Evolutionary conservation across 495 filamentous ascomycete species (phyloP).

Genomic region (Pyrenula aspistea): DNA sequence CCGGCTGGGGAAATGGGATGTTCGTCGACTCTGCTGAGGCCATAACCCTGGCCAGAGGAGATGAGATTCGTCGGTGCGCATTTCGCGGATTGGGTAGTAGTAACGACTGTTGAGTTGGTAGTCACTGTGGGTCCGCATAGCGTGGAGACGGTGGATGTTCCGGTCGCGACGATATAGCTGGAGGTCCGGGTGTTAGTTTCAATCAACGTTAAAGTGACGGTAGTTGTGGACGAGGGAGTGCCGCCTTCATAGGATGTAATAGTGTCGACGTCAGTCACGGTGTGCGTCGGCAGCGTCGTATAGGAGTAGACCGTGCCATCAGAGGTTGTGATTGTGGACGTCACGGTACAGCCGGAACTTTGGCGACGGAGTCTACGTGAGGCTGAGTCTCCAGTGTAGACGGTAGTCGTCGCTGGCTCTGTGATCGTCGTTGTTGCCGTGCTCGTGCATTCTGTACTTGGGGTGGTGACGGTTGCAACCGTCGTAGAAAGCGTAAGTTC

Average conservation of each 20-base stretch:
- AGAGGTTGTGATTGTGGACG: background rate
- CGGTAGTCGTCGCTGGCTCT: background rate
- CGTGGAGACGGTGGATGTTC: background rate
- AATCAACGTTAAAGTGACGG: background rate
- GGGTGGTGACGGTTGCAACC: background rate
- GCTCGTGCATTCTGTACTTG: background rate
- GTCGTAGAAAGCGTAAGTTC: background rate
- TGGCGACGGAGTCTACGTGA: background rate
- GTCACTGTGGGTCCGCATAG: background rate
- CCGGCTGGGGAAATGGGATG: background rate
- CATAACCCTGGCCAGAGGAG: background rate
- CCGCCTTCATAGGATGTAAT: background rate
- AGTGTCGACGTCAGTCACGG: background rate
- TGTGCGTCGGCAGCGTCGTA: background rate
- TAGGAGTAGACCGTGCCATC: background rate
- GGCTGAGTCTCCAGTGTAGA: background rate
- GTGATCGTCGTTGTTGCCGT: background rate
- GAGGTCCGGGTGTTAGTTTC: background rate
- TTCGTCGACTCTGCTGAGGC: background rate
- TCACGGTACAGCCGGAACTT: background rate
- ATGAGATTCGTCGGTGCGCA: background rate
- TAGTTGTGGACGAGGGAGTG: background rate
- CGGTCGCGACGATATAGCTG: background rate
- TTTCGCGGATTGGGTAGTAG: background rate
- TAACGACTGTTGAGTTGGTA: background rate